Percentiles rank a stretch among this genome's conserved stretches.
Evolutionary conservation across 1,284 basidiomycete species (phyloP).

Genomic region (Xerocomus amazonicus): DNA sequence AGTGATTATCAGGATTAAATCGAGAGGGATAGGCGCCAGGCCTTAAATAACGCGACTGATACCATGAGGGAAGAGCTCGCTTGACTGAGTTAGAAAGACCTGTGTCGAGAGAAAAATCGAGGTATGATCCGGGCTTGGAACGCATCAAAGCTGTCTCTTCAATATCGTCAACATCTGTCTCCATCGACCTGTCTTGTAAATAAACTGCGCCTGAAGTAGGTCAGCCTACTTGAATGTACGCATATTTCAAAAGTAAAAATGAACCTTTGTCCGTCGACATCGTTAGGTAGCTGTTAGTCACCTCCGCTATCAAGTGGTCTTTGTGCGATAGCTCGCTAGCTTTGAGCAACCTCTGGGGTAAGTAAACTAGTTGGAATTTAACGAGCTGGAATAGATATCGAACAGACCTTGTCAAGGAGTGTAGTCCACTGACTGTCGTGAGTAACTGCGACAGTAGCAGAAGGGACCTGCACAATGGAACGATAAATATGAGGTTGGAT

Average conservation of each 20-base stretch:
- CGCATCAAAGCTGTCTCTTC: neutral
- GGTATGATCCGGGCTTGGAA: neutral
- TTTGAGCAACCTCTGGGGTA: conserved; percentile 3
- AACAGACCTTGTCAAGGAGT: neutral
- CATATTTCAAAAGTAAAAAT: too few relatives aligned
- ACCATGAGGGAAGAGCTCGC: too few relatives aligned
- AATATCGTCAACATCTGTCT: neutral
- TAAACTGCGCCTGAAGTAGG: neutral
- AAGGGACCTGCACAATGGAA: too few relatives aligned
- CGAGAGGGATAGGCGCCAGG: too few relatives aligned
- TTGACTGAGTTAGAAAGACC: neutral
- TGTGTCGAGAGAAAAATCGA: neutral
- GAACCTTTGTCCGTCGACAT: neutral
- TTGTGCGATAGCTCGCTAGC: conserved; percentile 2
- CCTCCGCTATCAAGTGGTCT: neutral
- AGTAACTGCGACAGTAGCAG: too few relatives aligned
- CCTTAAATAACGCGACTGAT: too few relatives aligned
- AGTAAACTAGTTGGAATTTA: neutral
- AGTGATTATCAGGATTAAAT: neutral
- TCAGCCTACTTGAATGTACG: neutral
- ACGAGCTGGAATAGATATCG: neutral
- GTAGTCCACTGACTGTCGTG: too few relatives aligned
- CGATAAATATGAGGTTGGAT: too few relatives aligned
- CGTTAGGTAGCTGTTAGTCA: neutral
- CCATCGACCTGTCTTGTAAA: neutral